A percentile compares a stretch with the other conserved stretches of the same genome.
Evolutionary conservation across 805 yeast species (phyloP).

Genomic region (Hermanozyma aechmeae): DNA sequence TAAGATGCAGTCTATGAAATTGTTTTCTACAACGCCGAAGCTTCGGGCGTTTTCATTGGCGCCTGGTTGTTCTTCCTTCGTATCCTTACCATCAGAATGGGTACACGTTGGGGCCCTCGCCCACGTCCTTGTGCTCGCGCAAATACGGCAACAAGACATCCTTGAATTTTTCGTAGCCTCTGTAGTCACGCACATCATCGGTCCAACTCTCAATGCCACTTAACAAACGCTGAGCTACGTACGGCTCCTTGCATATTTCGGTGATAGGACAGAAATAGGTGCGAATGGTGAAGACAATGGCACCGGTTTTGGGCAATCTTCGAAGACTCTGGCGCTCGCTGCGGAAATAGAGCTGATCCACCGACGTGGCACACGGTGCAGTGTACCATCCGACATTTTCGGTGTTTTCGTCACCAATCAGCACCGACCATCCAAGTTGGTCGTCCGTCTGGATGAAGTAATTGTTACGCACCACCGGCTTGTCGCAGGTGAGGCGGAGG

Average conservation of each 20-base stretch:
- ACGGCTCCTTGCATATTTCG: slow-evolving; percentile 49
- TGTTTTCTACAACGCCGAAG: too few relatives aligned
- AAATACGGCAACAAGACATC: slow-evolving; percentile 49
- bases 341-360: slow-evolving; percentile 43
- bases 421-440: slow-evolving; percentile 53
- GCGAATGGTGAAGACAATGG: slow-evolving; percentile 48
- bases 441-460: slow-evolving; percentile 59
- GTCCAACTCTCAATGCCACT: slow-evolving; percentile 55
- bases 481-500: slow-evolving; percentile 44
- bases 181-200: slow-evolving; percentile 49
- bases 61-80: too few relatives aligned
- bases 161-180: slow-evolving; percentile 47
- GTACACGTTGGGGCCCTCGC: neutral
- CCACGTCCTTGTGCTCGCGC: slow-evolving; percentile 1
- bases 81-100: neutral
- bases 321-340: slow-evolving; percentile 59
- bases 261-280: slow-evolving; percentile 52
- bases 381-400: slow-evolving; percentile 58
- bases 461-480: slow-evolving; percentile 59
- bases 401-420: slow-evolving; percentile 48
- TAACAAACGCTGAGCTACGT: slow-evolving; percentile 49
- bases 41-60: too few relatives aligned
- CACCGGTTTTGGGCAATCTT: slow-evolving; percentile 52
- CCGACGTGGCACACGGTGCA: slow-evolving; percentile 39
- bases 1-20: too few relatives aligned